Base-by-base conservation (phyloP, 2,329 filamentous ascomycete genomes). In the Colletotrichum tanaceti region DNA sequence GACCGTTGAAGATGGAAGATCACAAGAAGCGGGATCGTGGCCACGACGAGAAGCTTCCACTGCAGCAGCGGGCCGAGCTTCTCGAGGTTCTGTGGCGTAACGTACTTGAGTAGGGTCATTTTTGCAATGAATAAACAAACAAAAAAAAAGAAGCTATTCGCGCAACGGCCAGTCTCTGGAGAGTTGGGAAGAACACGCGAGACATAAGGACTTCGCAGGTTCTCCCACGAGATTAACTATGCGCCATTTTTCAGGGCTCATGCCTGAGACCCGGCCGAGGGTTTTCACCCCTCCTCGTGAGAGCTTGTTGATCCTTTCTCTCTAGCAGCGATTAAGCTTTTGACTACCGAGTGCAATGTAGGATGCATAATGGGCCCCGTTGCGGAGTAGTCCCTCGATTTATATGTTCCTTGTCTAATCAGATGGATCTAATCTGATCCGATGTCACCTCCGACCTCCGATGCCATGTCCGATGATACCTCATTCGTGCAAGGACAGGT, bases 401-500 rank as follows among this genome's bases (percentile, higher is more conserved):
- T 39, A 64, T 39, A 41, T 41, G 28, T n/a, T 14, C 13, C 44
- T 64, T 43, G 63, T 64, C 65, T 68, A 68, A 68, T 68, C 65
- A 64, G 65, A 64, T 63, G 39, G 39, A 67, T 67, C 59, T 63
- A 63, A 68, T 64, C 65, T 64, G 60, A 68, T 58, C 38, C 16
- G 24, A 32, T 16, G 24, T 46, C 7, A 32, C 7, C 28, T 10
- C 5, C 6, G 28, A 32, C 9, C 22, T 57, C 59, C 52, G 44
- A 67, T 39, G 22, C 38, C 14, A 39, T 58, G 43, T 63, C 63
- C 47, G 63, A 61, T 53, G 47, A n/a, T 20, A 61, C 32, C 39
- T 52, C 59, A 44, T 18, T 49, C 49, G 18, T 14, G 28, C 32
- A 54, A 65, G 46, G 54, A 43, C 38, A 59, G 49, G 44, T 49